Conservation (phyloP, 768 basidiomycete genomes). For the Termitomyces sp. region DNA sequence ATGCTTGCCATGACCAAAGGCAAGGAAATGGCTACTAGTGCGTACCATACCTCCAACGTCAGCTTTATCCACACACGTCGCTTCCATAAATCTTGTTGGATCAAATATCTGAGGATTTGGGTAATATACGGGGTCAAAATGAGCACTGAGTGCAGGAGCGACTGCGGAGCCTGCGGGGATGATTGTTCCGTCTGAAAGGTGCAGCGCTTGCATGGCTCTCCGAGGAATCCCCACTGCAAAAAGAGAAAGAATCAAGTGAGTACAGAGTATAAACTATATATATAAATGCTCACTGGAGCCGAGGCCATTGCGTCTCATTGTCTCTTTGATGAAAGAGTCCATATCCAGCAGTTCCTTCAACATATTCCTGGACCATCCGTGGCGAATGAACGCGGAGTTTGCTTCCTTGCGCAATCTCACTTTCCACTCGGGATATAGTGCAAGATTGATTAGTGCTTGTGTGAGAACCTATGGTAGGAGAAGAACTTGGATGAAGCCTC, state of each 20-base stretch:
- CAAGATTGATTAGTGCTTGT: neutral
- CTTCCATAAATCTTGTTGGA: neutral
- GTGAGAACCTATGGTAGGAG: neutral
- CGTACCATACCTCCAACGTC: neutral
- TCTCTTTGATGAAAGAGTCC: neutral
- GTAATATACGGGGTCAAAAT: neutral
- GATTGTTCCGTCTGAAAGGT: neutral
- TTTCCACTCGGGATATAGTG: neutral
- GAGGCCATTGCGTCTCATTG: neutral
- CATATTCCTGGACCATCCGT: neutral
- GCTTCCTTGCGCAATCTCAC: neutral
- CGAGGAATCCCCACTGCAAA: neutral
- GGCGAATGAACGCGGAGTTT: neutral
- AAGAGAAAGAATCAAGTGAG: too few species aligned
- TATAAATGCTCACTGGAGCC: neutral
- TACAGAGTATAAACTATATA: neutral
- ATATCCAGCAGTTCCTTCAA: neutral
- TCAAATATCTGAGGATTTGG: neutral
- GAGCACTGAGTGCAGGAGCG: neutral
- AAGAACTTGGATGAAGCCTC: neutral
- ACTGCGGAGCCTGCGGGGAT: neutral
- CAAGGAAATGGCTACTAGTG: neutral
- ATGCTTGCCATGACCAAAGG: neutral
- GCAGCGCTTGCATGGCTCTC: neutral
- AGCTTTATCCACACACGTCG: neutral